phyloP scores from a whole-genome alignment of 2,329 filamentous ascomycete species.

The Apiospora malaysiana region DNA sequence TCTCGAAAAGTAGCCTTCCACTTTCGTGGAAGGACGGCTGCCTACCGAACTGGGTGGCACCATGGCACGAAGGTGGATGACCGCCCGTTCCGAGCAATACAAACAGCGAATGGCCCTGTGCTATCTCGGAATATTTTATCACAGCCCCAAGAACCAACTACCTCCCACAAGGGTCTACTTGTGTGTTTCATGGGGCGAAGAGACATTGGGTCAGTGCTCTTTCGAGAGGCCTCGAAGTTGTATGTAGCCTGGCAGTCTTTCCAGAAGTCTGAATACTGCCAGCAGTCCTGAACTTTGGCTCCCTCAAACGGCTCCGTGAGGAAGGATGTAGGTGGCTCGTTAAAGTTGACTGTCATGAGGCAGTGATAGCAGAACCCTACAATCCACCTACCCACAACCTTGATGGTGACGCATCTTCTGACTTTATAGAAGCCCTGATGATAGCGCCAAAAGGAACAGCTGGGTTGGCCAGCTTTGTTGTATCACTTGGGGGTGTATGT shows the following conservation, averaged over 20 bases:
- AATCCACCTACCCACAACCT: background rate
- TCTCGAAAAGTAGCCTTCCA: slow-evolving; percentile 17
- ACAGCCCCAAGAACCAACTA: slow-evolving; percentile 17
- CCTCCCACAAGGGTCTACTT: background rate
- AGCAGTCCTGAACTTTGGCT: background rate
- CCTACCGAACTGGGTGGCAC: background rate
- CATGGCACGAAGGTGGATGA: slow-evolving; percentile 19
- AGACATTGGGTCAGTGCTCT: background rate
- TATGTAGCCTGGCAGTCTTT: background rate
- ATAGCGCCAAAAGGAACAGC: background rate
- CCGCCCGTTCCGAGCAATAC: slow-evolving; percentile 19
- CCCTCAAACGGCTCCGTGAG: background rate
- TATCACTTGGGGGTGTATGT: background rate
- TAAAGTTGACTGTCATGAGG: background rate
- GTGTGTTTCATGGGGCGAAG: background rate
- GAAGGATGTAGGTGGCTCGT: background rate
- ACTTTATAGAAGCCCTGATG: background rate
- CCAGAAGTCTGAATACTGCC: background rate
- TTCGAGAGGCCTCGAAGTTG: background rate
- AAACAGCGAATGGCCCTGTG: slow-evolving; percentile 15
- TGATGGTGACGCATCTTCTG: background rate
- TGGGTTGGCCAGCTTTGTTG: background rate
- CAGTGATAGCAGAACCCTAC: too few species aligned
- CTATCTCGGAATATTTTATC: slow-evolving; percentile 21
- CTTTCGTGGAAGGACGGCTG: background rate